Percentiles rank a stretch among this genome's conserved stretches.
phyloP scores from a whole-genome alignment of 2,329 filamentous ascomycete genomes.

The Trichoderma sp. region DNA sequence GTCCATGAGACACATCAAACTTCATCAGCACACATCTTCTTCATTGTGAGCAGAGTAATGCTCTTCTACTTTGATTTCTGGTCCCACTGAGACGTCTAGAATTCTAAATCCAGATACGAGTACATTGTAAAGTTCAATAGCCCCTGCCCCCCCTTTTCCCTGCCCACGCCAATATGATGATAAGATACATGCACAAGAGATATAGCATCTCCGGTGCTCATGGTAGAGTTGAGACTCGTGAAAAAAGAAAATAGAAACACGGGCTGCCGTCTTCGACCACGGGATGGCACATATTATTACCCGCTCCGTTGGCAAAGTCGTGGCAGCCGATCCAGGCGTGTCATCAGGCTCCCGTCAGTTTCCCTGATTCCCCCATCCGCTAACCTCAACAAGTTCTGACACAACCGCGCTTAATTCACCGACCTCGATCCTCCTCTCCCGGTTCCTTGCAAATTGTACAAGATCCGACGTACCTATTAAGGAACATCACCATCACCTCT shows the following conservation, averaged over 20 bases:
- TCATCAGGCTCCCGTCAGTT: slow-evolving; percentile 24
- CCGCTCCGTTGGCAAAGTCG: not conserved
- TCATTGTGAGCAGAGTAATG: not conserved
- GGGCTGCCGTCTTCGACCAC: not conserved
- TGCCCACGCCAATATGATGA: slow-evolving; percentile 24
- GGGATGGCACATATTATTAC: not conserved
- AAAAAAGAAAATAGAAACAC: slow-evolving; percentile 21
- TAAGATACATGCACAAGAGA: slow-evolving; percentile 26
- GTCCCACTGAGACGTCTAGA: slow-evolving; percentile 22
- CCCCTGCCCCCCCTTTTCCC: slow-evolving; percentile 1
- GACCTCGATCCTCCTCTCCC: not conserved
- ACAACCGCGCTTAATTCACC: not conserved
- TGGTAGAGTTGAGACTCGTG: slow-evolving; percentile 31
- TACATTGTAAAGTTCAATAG: slow-evolving; percentile 25
- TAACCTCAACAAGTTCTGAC: not conserved
- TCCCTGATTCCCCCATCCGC: not conserved
- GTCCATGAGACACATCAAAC: not conserved
- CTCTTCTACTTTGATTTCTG: slow-evolving; percentile 20
- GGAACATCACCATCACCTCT: slow-evolving; percentile 24
- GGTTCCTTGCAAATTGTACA: not conserved
- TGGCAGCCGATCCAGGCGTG: slow-evolving; percentile 24
- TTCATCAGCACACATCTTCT: not conserved
- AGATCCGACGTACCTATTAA: not conserved
- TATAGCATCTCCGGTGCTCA: slow-evolving; percentile 15
- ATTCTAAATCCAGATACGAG: slow-evolving; percentile 28